Conservation (phyloP, 2,329 filamentous ascomycete species). For the Emydomyces testavorans region DNA sequence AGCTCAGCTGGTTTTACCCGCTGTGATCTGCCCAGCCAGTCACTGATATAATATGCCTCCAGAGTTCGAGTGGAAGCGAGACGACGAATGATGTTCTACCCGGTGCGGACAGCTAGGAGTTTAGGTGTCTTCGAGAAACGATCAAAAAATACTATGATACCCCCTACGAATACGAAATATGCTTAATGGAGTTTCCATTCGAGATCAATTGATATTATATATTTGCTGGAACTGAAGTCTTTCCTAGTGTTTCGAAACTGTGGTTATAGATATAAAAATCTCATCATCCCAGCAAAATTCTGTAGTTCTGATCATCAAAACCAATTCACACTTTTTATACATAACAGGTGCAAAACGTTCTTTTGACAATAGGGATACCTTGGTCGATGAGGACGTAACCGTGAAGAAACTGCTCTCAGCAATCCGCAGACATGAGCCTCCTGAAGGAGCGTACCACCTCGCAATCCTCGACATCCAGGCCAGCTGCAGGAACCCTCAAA, state of each 20-base stretch:
- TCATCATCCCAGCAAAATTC: not conserved
- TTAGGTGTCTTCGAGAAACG: not conserved
- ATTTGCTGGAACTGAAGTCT: too few relatives aligned
- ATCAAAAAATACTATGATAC: constrained; percentile 4
- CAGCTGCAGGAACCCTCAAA: not conserved
- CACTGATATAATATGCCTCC: too few relatives aligned
- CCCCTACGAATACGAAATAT: not conserved
- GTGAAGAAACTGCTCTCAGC: too few relatives aligned
- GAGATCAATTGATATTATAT: not conserved
- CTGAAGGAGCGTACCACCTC: constrained; percentile 1
- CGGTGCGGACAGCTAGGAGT: not conserved
- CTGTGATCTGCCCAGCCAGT: too few relatives aligned
- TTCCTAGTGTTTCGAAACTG: too few relatives aligned
- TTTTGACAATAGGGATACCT: too few relatives aligned
- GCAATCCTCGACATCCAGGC: constrained; percentile 6
- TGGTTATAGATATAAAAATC: too few relatives aligned
- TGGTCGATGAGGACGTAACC: too few relatives aligned
- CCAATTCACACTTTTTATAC: too few relatives aligned
- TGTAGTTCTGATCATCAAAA: not conserved
- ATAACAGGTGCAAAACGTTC: too few relatives aligned
- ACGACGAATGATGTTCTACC: constrained; percentile 16
- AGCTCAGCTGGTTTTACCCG: too few relatives aligned
- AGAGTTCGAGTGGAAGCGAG: constrained; percentile 46
- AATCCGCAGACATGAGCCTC: not conserved
- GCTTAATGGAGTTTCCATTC: not conserved